These are phyloP conservation scores for Colletotrichum brevisporum DNA, from an alignment of 2,329 filamentous ascomycete genomes.

Conservation along the genomic window DNA sequence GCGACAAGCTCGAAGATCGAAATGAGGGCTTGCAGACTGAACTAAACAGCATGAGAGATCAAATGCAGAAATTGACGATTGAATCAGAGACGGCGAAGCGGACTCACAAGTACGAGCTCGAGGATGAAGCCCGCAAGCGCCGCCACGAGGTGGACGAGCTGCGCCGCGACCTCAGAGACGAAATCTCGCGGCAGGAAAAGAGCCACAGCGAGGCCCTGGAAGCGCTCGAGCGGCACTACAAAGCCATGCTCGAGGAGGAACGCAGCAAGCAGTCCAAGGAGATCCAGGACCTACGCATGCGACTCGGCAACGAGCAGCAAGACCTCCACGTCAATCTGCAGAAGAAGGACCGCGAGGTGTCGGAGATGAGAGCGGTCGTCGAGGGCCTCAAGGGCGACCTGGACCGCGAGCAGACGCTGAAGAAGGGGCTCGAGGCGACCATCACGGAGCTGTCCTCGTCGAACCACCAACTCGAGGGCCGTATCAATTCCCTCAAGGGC, in stretches of 20 bases:
- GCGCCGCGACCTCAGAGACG: constrained; percentile 63
- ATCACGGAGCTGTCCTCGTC: constrained; percentile 72
- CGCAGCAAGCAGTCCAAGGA: constrained; percentile 71
- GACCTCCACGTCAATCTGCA: constrained; percentile 63
- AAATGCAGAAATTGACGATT: constrained; percentile 55
- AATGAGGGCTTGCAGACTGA: constrained; percentile 73
- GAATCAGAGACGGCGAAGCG: constrained; percentile 60
- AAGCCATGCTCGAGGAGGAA: constrained; percentile 77
- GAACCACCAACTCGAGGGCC: constrained; percentile 78
- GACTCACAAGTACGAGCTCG: constrained; percentile 65
- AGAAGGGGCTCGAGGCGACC: constrained; percentile 65
- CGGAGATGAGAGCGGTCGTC: constrained; percentile 61
- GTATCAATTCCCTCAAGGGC: constrained; percentile 81
- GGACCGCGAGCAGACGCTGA: constrained; percentile 75
- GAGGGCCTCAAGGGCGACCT: constrained; percentile 65
- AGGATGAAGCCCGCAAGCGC: constrained; percentile 67
- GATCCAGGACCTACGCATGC: constrained; percentile 73
- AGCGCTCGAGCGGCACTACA: constrained; percentile 73
- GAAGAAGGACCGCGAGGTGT: constrained; percentile 68
- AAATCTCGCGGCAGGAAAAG: constrained; percentile 70
- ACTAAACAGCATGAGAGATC: constrained; percentile 61
- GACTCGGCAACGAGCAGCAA: constrained; percentile 65
- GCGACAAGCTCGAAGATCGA: constrained; percentile 61
- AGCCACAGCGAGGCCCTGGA: constrained; percentile 78
- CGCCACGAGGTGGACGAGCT: constrained; percentile 70